phyloP scores from a whole-genome alignment of 352 stramenopile species.

The Phytophthora pseudosyringae region DNA sequence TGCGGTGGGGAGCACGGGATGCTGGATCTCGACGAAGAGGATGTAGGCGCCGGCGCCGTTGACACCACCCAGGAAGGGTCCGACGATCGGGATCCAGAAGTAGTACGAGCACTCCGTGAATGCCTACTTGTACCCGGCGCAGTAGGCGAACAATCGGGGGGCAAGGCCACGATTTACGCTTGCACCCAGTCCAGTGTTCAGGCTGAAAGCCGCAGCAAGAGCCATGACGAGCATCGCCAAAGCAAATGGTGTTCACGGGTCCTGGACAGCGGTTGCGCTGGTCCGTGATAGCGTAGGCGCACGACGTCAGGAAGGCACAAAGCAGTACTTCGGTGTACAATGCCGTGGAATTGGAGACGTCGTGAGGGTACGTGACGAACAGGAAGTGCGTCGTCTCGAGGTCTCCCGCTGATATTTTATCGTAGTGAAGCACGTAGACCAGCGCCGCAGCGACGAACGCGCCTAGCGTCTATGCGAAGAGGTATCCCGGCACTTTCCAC shows the following conservation, averaged over 20 bases:
- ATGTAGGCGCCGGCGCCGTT: constrained; percentile 47
- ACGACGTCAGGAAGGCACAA: constrained; percentile 55
- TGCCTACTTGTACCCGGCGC: constrained; percentile 39
- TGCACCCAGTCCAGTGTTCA: constrained; percentile 52
- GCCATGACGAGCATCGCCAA: constrained; percentile 64
- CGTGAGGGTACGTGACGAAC: constrained; percentile 60
- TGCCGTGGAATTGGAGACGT: constrained; percentile 49
- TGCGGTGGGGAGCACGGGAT: constrained; percentile 26
- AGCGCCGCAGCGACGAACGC: constrained; percentile 45
- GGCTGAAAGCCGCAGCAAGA: constrained; percentile 65
- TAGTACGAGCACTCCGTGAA: constrained; percentile 48
- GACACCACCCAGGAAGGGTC: constrained; percentile 41
- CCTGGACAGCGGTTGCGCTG: constrained; percentile 51
- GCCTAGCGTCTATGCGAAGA: constrained; percentile 46
- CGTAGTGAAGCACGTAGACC: constrained; percentile 62
- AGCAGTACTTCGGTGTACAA: constrained; percentile 64
- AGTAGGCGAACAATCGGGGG: constrained; percentile 42
- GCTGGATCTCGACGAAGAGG: constrained; percentile 57
- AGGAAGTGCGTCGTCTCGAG: constrained; percentile 43
- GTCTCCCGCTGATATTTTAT: too few relatives aligned
- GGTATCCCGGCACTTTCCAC: constrained; percentile 54
- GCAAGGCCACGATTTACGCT: constrained; percentile 58
- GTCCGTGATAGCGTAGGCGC: constrained; percentile 63
- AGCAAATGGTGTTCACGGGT: constrained; percentile 44
- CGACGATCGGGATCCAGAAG: constrained; percentile 60